Base-by-base conservation (phyloP, 1,284 basidiomycete species). In the Ganoderma resinaceum region DNA sequence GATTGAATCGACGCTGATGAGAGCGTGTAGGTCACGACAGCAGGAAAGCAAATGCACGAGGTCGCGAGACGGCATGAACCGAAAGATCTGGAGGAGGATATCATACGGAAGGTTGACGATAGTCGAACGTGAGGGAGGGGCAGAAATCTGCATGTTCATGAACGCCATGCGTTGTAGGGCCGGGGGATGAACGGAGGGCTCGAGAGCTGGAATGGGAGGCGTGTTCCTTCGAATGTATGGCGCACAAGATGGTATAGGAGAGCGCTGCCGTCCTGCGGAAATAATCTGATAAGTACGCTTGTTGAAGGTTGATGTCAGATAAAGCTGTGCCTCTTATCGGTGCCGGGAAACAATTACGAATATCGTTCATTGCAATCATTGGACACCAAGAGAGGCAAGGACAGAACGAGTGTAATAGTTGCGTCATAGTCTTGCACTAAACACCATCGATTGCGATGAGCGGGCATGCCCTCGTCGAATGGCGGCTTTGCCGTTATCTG, bases 81-180 rank as follows among this genome's bases (percentile, higher is more conserved):
- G 40, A 52, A 73, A 66, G 16, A 77, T 61, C 9, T 74, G 61
- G 35, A 75, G 60, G 18, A 77, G 38, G 37, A 78, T 29, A 57
- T 78, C 78, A 63, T 74, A 76, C 1, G 78, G 76, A 12, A 77
- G 68, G 42, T 66, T 52, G 16, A 38, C 23, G 40, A 72, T 62
- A 42, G 12, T 23, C 18, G 29, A 18, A n/a, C 18, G 61, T 2
- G 58, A 20, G 12, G 62, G 20, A 33, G 14, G n/a, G 40, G 55
- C 18, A 18, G 26, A 14, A 14, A 26, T 9, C 3, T 23, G 33
- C 14, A 23, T 14, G 9, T 42, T 38, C 37, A 60, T 60, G 37
- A 37, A 7, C 37, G 23, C 14, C 2, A 38, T 16, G 37, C 23
- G 52, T 38, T 40, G 38, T 20, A 7, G 35, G 6, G 31, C 23